Evolutionary conservation across 1,284 basidiomycete genomes (phyloP).

Genomic region (Hemileia vastatrix): DNA sequence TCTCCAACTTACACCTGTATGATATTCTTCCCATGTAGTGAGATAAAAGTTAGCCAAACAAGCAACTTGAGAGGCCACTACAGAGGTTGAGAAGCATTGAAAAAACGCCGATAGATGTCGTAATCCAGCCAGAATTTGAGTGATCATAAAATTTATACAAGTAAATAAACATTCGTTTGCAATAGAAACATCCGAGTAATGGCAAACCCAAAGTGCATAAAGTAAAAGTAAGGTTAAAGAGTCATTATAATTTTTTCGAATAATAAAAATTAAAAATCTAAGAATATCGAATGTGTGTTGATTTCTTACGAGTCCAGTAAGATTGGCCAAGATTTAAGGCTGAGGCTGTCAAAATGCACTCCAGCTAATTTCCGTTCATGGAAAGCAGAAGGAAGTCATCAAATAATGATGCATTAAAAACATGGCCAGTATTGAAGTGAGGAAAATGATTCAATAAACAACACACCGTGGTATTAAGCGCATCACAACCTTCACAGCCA

Average conservation of each 20-base stretch:
- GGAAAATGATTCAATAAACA: not conserved
- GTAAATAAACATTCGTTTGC: too few species aligned
- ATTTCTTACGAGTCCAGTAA: slow-evolving; percentile 74
- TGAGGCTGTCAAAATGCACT: slow-evolving; percentile 67
- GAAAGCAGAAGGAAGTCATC: slow-evolving; percentile 15
- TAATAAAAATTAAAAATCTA: too few species aligned
- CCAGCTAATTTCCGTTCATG: slow-evolving; percentile 53
- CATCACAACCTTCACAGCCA: slow-evolving; percentile 74
- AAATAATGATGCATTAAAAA: slow-evolving; percentile 14
- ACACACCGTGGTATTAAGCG: slow-evolving; percentile 81
- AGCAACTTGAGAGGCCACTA: slow-evolving; percentile 67
- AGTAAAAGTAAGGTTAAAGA: too few species aligned
- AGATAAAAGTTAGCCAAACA: slow-evolving; percentile 90
- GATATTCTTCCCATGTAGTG: slow-evolving; percentile 93
- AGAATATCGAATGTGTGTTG: not conserved
- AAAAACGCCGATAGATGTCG: too few species aligned
- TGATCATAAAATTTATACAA: too few species aligned
- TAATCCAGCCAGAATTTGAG: too few species aligned
- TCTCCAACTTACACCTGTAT: slow-evolving; percentile 57
- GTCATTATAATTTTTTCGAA: too few species aligned
- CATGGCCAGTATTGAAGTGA: too few species aligned
- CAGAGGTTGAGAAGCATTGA: not conserved
- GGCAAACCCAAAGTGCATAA: too few species aligned
- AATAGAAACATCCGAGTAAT: too few species aligned
- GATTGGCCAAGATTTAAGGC: slow-evolving; percentile 83